Percentiles rank a stretch among this genome's conserved stretches.
Evolutionary conservation across 306 rosid species (phyloP).

Genomic region (Dicorynia guianensis): DNA sequence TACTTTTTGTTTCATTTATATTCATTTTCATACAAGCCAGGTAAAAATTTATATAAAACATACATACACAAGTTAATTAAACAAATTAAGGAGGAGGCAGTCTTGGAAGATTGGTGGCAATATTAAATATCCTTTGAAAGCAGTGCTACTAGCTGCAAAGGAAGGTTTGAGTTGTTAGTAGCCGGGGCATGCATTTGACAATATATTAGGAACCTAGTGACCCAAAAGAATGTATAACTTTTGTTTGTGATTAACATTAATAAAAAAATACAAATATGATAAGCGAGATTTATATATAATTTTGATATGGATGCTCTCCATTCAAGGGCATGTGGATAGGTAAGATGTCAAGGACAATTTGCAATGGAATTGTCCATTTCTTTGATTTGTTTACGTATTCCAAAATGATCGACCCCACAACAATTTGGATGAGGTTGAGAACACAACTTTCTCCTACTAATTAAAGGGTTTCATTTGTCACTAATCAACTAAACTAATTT

Average conservation of each 20-base stretch:
- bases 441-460: slow-evolving; percentile 36
- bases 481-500: slow-evolving; percentile 19
- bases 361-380: slow-evolving; percentile 55
- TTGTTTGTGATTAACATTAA: not conserved
- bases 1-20: too few relatives aligned
- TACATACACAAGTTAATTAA: too few relatives aligned
- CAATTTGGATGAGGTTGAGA: slow-evolving; percentile 40
- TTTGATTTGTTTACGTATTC: slow-evolving; percentile 35
- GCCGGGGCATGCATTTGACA: too few relatives aligned
- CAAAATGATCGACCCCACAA: slow-evolving; percentile 51
- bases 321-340: slow-evolving; percentile 46
- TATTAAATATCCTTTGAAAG: too few relatives aligned
- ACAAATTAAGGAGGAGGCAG: too few relatives aligned
- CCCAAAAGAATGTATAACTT: too few relatives aligned
- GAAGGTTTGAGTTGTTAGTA: too few relatives aligned
- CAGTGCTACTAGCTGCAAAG: too few relatives aligned
- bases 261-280: not conserved
- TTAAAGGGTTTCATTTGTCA: slow-evolving; percentile 17
- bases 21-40: too few relatives aligned
- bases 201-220: too few relatives aligned
- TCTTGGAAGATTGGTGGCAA: too few relatives aligned
- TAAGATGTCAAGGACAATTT: slow-evolving; percentile 49
- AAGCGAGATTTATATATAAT: not conserved
- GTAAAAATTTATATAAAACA: too few relatives aligned
- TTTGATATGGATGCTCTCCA: not conserved